These are phyloP conservation scores for Aspergillus glaucus DNA, from an alignment of 2,329 filamentous ascomycete genomes.

Conservation along the genomic window DNA sequence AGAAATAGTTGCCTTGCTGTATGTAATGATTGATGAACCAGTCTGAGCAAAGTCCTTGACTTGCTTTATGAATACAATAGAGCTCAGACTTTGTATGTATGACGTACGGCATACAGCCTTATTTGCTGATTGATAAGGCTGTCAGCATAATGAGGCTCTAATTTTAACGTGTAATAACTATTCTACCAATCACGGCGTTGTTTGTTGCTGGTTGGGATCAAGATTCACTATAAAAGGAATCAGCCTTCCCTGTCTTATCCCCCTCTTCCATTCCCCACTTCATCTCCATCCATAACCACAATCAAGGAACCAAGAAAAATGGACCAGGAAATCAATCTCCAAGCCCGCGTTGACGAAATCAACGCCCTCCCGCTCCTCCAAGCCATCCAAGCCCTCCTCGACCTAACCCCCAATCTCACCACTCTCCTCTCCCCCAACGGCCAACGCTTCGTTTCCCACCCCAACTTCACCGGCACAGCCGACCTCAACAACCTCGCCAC, in stretches of 20 bases:
- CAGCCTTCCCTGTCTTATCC: neutral
- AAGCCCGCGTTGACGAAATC: constrained; percentile 9
- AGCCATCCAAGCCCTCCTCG: constrained; percentile 7
- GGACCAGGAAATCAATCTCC: neutral
- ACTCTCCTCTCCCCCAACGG: constrained; percentile 7
- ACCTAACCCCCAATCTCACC: constrained; percentile 10
- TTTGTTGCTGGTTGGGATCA: too few relatives aligned
- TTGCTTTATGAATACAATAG: too few relatives aligned
- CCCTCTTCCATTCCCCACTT: neutral
- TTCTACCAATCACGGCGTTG: too few relatives aligned
- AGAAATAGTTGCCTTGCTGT: constrained; percentile 39
- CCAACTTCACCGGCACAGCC: constrained; percentile 8
- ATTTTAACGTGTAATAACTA: too few relatives aligned
- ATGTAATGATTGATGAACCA: too few relatives aligned
- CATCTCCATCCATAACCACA: neutral
- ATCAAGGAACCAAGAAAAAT: neutral
- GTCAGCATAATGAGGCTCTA: too few relatives aligned
- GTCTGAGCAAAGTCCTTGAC: too few relatives aligned
- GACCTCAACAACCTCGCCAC: constrained; percentile 12
- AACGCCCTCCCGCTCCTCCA: constrained; percentile 4
- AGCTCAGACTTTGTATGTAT: too few relatives aligned
- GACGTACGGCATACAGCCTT: too few relatives aligned
- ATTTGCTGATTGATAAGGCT: too few relatives aligned
- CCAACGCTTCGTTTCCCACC: constrained; percentile 8
- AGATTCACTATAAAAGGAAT: too few relatives aligned